Conservation (phyloP, 805 yeast genomes). For the Candida odintsovae region DNA sequence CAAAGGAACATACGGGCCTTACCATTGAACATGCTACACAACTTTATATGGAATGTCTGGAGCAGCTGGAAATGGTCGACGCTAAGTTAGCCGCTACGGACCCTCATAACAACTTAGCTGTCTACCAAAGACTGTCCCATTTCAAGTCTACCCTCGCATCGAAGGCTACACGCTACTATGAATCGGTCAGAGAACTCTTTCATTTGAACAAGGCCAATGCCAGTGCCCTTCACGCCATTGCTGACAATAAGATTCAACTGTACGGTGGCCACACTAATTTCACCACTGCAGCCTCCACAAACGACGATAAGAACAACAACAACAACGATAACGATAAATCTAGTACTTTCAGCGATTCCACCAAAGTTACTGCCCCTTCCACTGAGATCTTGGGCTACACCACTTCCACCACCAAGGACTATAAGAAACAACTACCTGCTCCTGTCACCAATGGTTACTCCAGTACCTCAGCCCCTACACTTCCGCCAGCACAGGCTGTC, state of each 20-base stretch:
- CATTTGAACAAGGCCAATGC: background rate
- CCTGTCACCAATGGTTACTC: background rate
- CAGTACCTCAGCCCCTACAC: too few species aligned
- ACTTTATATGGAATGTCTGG: background rate
- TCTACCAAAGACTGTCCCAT: background rate
- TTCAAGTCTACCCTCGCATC: background rate
- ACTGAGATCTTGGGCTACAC: background rate
- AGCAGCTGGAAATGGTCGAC: background rate
- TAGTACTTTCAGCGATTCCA: background rate
- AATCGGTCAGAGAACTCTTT: background rate
- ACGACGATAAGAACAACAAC: background rate
- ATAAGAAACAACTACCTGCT: background rate
- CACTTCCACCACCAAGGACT: background rate
- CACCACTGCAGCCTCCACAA: background rate
- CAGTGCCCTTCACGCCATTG: background rate
- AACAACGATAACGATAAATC: background rate
- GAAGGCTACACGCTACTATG: background rate
- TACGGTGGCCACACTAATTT: background rate
- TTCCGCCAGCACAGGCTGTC: background rate
- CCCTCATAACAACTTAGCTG: background rate
- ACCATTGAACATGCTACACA: background rate
- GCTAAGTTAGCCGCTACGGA: background rate
- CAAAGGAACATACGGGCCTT: background rate
- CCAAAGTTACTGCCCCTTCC: background rate
- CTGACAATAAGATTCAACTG: background rate